phyloP scores from a whole-genome alignment of 768 basidiomycete species.

The Tylopilus sp. region DNA sequence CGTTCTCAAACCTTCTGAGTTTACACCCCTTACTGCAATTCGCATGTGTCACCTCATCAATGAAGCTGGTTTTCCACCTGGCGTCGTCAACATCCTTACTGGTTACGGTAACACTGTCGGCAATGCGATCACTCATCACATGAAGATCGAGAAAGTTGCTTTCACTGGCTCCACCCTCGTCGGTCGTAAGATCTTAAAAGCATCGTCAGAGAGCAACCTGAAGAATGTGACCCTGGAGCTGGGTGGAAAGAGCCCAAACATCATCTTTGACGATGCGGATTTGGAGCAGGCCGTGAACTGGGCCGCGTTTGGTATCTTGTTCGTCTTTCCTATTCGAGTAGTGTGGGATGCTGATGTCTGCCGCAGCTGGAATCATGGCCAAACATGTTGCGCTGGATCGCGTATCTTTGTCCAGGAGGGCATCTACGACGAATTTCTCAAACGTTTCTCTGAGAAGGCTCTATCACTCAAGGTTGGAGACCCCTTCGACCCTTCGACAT shows the following conservation, averaged over 20 bases:
- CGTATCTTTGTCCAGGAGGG: conserved; percentile 10
- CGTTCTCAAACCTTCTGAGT: conserved; percentile 11
- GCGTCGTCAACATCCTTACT: conserved; percentile 7
- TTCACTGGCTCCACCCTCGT: conserved; percentile 12
- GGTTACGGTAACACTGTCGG: conserved; percentile 7
- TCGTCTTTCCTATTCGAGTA: neutral
- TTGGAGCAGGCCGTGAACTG: conserved; percentile 13
- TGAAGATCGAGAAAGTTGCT: conserved; percentile 2
- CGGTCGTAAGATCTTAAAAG: conserved; percentile 13
- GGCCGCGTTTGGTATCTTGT: conserved; percentile 7
- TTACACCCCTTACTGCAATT: conserved; percentile 8
- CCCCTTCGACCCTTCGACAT: no score
- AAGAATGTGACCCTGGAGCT: conserved; percentile 10
- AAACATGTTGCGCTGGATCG: conserved; percentile 10
- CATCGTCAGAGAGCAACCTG: conserved; percentile 10
- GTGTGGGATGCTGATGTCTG: neutral
- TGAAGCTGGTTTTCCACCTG: conserved; percentile 8
- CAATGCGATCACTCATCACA: conserved; percentile 11
- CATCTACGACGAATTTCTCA: conserved; percentile 3
- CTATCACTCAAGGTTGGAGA: conserved; percentile 9
- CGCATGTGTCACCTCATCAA: conserved; percentile 3
- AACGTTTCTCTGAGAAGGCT: conserved; percentile 2
- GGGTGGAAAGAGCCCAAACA: conserved; percentile 9
- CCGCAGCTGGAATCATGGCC: conserved; percentile 7
- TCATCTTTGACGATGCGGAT: conserved; percentile 13